A percentile compares a stretch with the other conserved stretches of the same genome.
These are phyloP conservation scores for Ustilago xerochloae DNA, from an alignment of 1,284 basidiomycete species.

Conservation along the genomic window DNA sequence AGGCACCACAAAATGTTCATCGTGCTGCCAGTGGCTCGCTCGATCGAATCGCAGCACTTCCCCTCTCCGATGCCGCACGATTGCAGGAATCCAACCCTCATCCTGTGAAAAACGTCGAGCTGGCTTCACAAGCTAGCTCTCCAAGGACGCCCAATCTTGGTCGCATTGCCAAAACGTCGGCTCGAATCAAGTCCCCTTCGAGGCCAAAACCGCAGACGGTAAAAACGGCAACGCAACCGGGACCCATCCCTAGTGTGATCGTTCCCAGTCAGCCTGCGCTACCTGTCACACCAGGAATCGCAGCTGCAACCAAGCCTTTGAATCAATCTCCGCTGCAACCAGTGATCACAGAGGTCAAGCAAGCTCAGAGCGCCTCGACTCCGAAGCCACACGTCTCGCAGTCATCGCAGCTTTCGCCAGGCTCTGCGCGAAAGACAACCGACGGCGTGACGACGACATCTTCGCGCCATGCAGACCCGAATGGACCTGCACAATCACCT, in stretches of 20 bases:
- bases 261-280: background rate
- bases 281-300: background rate
- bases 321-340: background rate
- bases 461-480: background rate
- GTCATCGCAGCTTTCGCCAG: background rate
- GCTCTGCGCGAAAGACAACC: background rate
- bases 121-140: background rate
- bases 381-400: background rate
- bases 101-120: no score
- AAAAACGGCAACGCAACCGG: background rate
- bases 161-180: no score
- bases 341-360: background rate
- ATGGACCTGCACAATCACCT: background rate
- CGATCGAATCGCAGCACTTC: slow-evolving; percentile 17
- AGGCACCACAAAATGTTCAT: background rate
- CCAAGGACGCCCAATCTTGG: background rate
- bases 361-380: background rate
- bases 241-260: background rate
- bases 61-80: background rate
- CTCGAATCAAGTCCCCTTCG: background rate
- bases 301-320: background rate
- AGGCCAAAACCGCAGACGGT: background rate
- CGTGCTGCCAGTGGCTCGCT: slow-evolving; percentile 12
- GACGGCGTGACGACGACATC: background rate
- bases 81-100: background rate